Base-by-base conservation (phyloP, 2,329 filamentous ascomycete species). In the Neonectria sp. region DNA sequence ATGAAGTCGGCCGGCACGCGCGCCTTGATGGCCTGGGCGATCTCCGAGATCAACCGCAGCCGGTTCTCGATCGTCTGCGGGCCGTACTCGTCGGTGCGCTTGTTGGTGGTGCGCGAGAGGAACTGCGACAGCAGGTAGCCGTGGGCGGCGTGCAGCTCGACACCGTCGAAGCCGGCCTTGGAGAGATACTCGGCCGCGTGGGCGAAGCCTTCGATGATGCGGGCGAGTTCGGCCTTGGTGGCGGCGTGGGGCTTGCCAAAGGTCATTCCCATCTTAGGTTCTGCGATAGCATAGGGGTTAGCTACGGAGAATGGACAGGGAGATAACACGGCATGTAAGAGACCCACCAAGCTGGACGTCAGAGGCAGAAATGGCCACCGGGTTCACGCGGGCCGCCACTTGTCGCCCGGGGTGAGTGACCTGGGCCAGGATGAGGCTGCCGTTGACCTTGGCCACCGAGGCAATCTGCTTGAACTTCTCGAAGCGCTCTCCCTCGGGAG, bases 121-220 rank as follows among this genome's bases (percentile, higher is more conserved):
- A 88, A 89, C 72, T 87, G 85, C 8, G 83, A 81, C 4, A 88
- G 75, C 7, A 89, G 82, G 71, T 87, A 88, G 17, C 86, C 86
- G 72, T 89, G 86, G 1, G 86, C 87, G 15, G 79, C 85, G 71
- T 89, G 87, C 11, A 89, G 77, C 73, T 86, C 71, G 29, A 87
- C 79, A 4, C 86, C 86, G 68, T 88, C 82, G 55, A 83, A 93
- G 2, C 91, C 90, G 0, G 89, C 89, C 75, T 88, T 88, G 65
- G 91, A 84, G 5, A 89, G 80, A 71, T 87, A 92, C 74, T 89
- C 87, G 0, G 90, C 89, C 0, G 89, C 85, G 72, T 92, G 86
- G 0, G 88, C 88, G 71, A 91, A 93, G 5, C 86, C 85, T 24
- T 89, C 83, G 6, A 91, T 83, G 25, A 93, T 75, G n/a, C 80